These are phyloP conservation scores for Mycena crocata DNA, from an alignment of 768 basidiomycete species.

Conservation along the genomic window DNA sequence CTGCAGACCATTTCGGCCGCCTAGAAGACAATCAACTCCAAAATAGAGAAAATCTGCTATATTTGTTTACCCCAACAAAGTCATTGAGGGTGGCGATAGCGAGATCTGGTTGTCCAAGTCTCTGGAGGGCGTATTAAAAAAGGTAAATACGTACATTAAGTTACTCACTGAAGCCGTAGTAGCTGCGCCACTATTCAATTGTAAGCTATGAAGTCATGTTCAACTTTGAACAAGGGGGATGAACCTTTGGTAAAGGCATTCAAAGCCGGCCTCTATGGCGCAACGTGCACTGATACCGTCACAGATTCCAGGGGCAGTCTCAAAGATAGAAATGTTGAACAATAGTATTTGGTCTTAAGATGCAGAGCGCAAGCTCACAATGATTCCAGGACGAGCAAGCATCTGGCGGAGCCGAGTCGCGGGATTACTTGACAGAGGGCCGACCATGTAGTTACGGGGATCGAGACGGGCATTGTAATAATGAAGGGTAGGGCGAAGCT, in stretches of 20 bases:
- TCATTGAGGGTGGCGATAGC: conserved; percentile 68
- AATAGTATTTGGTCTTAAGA: neutral
- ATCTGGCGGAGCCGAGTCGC: conserved; percentile 79
- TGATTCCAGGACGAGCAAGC: conserved; percentile 79
- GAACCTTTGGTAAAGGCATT: conserved; percentile 81
- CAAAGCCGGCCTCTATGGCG: conserved; percentile 83
- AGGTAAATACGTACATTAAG: too few relatives aligned
- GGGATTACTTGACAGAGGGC: conserved; percentile 75
- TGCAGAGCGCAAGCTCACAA: conserved; percentile 59
- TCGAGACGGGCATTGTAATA: conserved; percentile 80
- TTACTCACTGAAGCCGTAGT: conserved; percentile 73
- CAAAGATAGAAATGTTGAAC: neutral
- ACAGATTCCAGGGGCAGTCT: conserved; percentile 75
- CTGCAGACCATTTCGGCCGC: conserved; percentile 62
- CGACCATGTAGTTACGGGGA: conserved; percentile 75
- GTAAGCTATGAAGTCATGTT: too few relatives aligned
- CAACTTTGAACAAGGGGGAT: too few relatives aligned
- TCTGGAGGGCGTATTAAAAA: neutral
- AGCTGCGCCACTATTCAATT: conserved; percentile 68
- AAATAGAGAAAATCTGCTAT: neutral
- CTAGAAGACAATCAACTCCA: conserved; percentile 39
- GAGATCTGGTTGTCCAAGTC: conserved; percentile 61
- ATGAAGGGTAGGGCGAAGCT: conserved; percentile 25
- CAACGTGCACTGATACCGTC: conserved; percentile 81
- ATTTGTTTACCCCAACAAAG: conserved; percentile 55